These are phyloP conservation scores for Spiromastix sp. DNA, from an alignment of 2,329 filamentous ascomycete species.

Conservation along the genomic window DNA sequence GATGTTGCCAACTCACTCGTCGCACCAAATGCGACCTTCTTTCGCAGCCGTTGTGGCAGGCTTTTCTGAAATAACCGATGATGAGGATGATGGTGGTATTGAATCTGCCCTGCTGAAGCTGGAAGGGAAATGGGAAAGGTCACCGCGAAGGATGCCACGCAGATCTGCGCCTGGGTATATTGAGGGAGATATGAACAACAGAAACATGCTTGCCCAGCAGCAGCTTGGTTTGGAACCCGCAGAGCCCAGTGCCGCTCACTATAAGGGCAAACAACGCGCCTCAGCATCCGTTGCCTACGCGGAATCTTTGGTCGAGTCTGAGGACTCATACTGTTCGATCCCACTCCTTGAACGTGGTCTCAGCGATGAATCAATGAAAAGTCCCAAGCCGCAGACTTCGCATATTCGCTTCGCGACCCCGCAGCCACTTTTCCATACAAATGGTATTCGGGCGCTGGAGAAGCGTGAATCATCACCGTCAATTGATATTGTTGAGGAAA, in stretches of 20 bases:
- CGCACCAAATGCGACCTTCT: conserved; percentile 52
- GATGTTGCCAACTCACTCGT: conserved; percentile 43
- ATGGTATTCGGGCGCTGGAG: conserved; percentile 18
- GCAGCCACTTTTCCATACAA: conserved; percentile 18
- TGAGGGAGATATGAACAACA: conserved; percentile 11
- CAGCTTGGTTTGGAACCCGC: not conserved
- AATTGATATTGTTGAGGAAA: conserved; percentile 41
- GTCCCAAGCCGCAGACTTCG: conserved; percentile 20
- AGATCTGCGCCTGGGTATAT: not conserved
- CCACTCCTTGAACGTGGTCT: conserved; percentile 62
- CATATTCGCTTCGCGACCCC: conserved; percentile 14
- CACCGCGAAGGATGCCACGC: conserved; percentile 4
- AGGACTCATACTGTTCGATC: conserved; percentile 65
- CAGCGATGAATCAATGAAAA: conserved; percentile 39
- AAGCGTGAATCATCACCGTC: conserved; percentile 36
- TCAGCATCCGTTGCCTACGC: conserved; percentile 26
- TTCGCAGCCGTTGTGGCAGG: conserved; percentile 84
- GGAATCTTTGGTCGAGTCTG: conserved; percentile 47
- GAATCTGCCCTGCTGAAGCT: conserved; percentile 88
- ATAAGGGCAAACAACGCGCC: conserved; percentile 4
- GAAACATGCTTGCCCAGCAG: conserved; percentile 1
- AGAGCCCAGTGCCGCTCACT: not conserved
- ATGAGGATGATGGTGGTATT: conserved; percentile 77
- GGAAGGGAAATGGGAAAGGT: conserved; percentile 70
- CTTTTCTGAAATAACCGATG: conserved; percentile 79